Percentiles rank a stretch among this genome's conserved stretches.
phyloP scores from a whole-genome alignment of 148 eudicot genomes.

The Nyssa sinensis region DNA sequence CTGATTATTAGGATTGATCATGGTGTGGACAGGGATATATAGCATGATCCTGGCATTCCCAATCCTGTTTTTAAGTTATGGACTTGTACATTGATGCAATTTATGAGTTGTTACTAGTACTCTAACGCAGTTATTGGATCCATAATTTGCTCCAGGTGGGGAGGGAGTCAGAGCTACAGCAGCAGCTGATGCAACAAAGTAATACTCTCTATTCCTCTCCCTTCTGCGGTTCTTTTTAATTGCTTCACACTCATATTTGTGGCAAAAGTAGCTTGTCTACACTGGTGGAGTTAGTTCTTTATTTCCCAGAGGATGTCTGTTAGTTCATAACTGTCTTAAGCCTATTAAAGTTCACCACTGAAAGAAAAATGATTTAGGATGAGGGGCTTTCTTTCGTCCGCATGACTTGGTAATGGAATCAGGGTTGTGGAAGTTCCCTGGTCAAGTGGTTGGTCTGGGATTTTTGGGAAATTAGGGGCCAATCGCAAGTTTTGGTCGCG shows the following conservation, averaged over 20 bases:
- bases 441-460: neutral
- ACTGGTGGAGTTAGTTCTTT: constrained; percentile 3
- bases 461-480: neutral
- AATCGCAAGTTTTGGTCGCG: neutral
- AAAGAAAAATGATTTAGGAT: neutral
- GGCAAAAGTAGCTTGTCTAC: neutral
- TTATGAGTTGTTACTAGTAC: constrained; percentile 9
- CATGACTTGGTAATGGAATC: neutral
- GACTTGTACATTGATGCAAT: neutral
- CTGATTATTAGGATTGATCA: neutral
- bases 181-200: constrained; percentile 96
- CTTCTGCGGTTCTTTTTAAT: neutral
- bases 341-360: neutral
- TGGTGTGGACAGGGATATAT: no score
- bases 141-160: constrained; percentile 51
- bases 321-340: neutral
- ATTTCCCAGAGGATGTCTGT: neutral
- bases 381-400: neutral
- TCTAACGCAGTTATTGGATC: constrained; percentile 21
- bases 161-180: constrained; percentile 43
- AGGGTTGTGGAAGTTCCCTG: constrained; percentile 10
- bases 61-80: no score
- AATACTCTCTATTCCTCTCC: constrained; percentile 25
- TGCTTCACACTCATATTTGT: neutral
- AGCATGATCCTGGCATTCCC: no score